A percentile compares a stretch with the other conserved stretches of the same genome.
Evolutionary conservation across 139 green algal species (phyloP).

Genomic region (Chlamydomonas asymmetrica): DNA sequence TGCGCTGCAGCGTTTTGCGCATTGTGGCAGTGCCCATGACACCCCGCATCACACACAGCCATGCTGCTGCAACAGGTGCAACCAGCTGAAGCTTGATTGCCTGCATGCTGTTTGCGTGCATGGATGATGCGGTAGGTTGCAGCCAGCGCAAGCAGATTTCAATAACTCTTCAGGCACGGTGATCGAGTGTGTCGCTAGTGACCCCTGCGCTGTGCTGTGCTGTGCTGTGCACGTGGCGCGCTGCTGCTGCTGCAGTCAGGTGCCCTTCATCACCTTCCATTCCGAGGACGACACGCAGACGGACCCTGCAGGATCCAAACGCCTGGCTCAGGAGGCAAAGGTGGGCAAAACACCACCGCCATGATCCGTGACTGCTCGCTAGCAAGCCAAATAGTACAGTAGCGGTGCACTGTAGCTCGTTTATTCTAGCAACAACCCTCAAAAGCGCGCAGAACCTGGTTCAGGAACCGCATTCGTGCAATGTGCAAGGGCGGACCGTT

Average conservation of each 20-base stretch:
- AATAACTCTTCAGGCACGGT: neutral
- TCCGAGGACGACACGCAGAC: slow-evolving; percentile 27
- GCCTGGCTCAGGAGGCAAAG: slow-evolving; percentile 16
- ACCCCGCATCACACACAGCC: too few relatives aligned
- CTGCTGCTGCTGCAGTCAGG: too few relatives aligned
- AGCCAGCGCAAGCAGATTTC: neutral
- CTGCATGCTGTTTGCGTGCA: too few relatives aligned
- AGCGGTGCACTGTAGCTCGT: neutral
- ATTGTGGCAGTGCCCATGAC: too few relatives aligned
- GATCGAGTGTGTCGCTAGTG: neutral
- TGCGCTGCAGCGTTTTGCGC: neutral
- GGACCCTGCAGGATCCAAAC: slow-evolving; percentile 34
- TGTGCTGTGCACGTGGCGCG: too few relatives aligned
- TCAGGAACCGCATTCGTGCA: too few relatives aligned
- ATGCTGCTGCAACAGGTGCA: too few relatives aligned
- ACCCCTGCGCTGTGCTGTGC: too few relatives aligned
- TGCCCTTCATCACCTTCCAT: slow-evolving; percentile 31
- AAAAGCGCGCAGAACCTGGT: too few relatives aligned
- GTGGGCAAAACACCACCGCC: slow-evolving; percentile 31
- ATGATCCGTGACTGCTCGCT: slow-evolving; percentile 21
- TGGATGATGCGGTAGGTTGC: slow-evolving; percentile 7
- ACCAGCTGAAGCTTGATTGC: too few relatives aligned
- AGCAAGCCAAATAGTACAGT: neutral
- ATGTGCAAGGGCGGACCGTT: too few relatives aligned
- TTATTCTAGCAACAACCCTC: too few relatives aligned